These are phyloP conservation scores for Hymenoscyphus fructigenus DNA, from an alignment of 2,329 filamentous ascomycete genomes.

Conservation along the genomic window DNA sequence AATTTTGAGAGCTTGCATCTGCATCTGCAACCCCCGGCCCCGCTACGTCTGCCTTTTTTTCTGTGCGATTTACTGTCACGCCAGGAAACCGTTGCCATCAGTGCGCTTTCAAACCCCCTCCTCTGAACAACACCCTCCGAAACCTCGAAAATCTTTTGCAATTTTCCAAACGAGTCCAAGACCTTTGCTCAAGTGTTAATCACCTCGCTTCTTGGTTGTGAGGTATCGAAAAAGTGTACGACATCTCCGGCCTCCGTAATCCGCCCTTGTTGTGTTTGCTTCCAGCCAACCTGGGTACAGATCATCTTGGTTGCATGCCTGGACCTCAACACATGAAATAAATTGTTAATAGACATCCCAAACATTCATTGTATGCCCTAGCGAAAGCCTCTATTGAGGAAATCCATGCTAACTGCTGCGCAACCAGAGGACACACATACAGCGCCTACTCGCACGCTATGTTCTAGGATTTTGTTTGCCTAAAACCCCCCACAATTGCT, in stretches of 20 bases:
- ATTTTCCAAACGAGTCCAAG: not conserved
- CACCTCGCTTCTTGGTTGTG: not conserved
- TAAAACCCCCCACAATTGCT: slow-evolving; percentile 17
- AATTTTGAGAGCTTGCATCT: not conserved
- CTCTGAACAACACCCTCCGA: not conserved
- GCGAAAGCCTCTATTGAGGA: not conserved
- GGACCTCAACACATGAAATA: not conserved
- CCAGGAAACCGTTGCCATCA: slow-evolving; percentile 13
- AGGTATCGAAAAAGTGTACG: not conserved
- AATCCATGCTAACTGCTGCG: slow-evolving; percentile 9
- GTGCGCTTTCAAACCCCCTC: not conserved
- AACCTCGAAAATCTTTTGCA: not conserved
- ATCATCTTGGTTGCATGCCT: slow-evolving; percentile 1
- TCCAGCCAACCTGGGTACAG: slow-evolving; percentile 6
- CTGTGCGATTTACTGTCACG: slow-evolving; percentile 25
- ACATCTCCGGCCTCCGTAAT: not conserved
- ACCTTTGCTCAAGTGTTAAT: not conserved
- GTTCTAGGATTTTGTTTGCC: slow-evolving; percentile 19
- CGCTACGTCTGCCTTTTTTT: slow-evolving; percentile 28
- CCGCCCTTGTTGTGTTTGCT: slow-evolving; percentile 11
- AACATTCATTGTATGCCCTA: slow-evolving; percentile 17
- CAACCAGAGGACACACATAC: slow-evolving; percentile 9
- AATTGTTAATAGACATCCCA: not conserved
- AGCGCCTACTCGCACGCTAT: slow-evolving; percentile 21
- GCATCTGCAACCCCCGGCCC: slow-evolving; percentile 17